These are phyloP conservation scores for Candida ficus DNA, from an alignment of 805 yeast genomes.

Conservation along the genomic window DNA sequence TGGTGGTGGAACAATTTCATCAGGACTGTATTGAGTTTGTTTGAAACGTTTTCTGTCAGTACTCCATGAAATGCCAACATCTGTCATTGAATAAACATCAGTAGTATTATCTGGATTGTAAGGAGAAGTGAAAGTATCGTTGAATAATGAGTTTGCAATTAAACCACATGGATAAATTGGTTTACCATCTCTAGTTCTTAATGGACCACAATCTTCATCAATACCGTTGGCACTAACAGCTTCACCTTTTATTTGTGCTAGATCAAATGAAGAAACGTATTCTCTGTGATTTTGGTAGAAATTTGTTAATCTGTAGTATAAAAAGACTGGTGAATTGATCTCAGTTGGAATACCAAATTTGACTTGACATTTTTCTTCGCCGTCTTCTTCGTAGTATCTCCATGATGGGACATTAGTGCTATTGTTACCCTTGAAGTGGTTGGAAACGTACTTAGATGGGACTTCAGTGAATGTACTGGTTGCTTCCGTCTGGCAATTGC, in stretches of 20 bases:
- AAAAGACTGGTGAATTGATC: slow-evolving; percentile 63
- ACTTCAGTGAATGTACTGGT: slow-evolving; percentile 40
- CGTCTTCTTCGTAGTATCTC: slow-evolving; percentile 44
- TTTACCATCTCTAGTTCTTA: slow-evolving; percentile 47
- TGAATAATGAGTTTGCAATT: slow-evolving; percentile 88
- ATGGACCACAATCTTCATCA: slow-evolving; percentile 55
- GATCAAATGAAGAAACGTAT: slow-evolving; percentile 81
- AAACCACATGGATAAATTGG: slow-evolving; percentile 92
- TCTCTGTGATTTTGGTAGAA: slow-evolving; percentile 94
- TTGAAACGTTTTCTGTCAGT: slow-evolving; percentile 70
- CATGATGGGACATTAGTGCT: slow-evolving; percentile 47
- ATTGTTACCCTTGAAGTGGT: slow-evolving; percentile 49
- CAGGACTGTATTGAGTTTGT: slow-evolving; percentile 60
- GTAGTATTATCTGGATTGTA: slow-evolving; percentile 18
- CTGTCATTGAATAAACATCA: slow-evolving; percentile 20
- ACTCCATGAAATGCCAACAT: slow-evolving; percentile 76
- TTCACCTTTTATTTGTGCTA: slow-evolving; percentile 73
- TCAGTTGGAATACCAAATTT: slow-evolving; percentile 70
- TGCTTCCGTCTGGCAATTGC: slow-evolving; percentile 57
- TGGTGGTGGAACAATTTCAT: slow-evolving; percentile 88
- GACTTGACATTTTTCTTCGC: slow-evolving; percentile 48
- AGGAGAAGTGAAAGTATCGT: slow-evolving; percentile 71
- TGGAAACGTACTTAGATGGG: slow-evolving; percentile 52
- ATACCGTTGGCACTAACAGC: slow-evolving; percentile 53
- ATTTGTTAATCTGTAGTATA: slow-evolving; percentile 84